Conservation (phyloP, 768 basidiomycete species). For the Suillus bovinus region DNA sequence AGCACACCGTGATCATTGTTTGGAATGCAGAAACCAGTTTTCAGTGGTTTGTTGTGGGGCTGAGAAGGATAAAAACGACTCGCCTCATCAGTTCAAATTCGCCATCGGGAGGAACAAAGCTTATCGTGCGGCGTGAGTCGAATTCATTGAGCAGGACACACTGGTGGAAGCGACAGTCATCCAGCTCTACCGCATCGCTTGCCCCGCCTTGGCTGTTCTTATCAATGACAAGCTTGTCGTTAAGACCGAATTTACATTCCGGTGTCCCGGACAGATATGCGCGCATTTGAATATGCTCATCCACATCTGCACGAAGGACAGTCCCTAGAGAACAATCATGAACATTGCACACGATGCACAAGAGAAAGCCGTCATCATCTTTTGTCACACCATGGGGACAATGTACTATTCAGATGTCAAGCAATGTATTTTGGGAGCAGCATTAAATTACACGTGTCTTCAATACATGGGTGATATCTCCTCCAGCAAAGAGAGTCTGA, state of each 20-base stretch:
- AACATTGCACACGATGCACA: background rate
- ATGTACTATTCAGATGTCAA: background rate
- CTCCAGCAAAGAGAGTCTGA: background rate
- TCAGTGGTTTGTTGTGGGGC: slow-evolving; percentile 3
- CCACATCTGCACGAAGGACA: slow-evolving; percentile 92
- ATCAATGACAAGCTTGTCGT: slow-evolving; percentile 97
- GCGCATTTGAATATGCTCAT: slow-evolving; percentile 97
- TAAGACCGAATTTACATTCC: slow-evolving; percentile 98
- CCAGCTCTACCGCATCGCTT: slow-evolving; percentile 85
- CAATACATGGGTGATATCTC: background rate
- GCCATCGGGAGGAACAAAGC: slow-evolving; percentile 97
- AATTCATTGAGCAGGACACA: slow-evolving; percentile 96
- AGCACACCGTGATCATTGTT: background rate
- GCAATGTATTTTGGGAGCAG: background rate
- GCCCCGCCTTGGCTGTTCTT: slow-evolving; percentile 60
- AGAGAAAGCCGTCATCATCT: slow-evolving; percentile 39
- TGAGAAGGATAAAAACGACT: slow-evolving; percentile 25
- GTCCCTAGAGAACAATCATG: slow-evolving; percentile 53
- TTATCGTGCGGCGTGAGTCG: slow-evolving; percentile 90
- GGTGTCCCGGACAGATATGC: slow-evolving; percentile 96
- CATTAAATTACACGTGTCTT: background rate
- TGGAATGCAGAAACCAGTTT: background rate
- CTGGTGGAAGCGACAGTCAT: slow-evolving; percentile 99
- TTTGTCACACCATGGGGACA: slow-evolving; percentile 40
- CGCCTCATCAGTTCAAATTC: slow-evolving; percentile 98